These are phyloP conservation scores for Globisporangium uncinulatum DNA, from an alignment of 352 stramenopile genomes.

Conservation along the genomic window DNA sequence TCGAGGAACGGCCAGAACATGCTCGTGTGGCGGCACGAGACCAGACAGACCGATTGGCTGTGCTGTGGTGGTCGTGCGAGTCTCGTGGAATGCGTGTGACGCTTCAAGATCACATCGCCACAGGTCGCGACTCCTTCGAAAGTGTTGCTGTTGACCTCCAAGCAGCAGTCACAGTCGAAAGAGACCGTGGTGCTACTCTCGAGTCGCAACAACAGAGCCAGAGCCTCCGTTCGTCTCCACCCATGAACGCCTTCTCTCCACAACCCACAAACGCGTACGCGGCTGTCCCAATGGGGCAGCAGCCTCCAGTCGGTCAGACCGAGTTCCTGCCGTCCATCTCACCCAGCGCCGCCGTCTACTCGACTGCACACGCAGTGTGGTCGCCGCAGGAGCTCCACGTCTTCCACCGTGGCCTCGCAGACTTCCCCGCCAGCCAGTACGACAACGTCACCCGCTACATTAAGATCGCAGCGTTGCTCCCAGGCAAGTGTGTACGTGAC, in stretches of 20 bases:
- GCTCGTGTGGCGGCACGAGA: not conserved
- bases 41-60: not conserved
- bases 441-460: slow-evolving; percentile 84
- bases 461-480: slow-evolving; percentile 66
- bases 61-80: not conserved
- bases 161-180: not conserved
- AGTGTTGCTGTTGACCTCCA: not conserved
- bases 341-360: slow-evolving; percentile 45
- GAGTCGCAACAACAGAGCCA: not conserved
- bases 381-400: slow-evolving; percentile 56
- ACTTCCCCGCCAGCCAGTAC: slow-evolving; percentile 53
- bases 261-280: not conserved
- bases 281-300: slow-evolving; percentile 9
- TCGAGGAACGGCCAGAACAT: slow-evolving; percentile 80
- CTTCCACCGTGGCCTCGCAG: slow-evolving; percentile 43
- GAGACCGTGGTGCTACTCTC: no score
- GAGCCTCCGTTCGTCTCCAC: not conserved
- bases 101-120: no score
- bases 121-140: no score
- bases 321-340: slow-evolving; percentile 49
- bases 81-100: not conserved
- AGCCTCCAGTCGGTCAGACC: not conserved
- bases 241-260: not conserved
- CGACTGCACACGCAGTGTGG: slow-evolving; percentile 51
- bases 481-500: slow-evolving; percentile 67